Evolutionary conservation across 1,139 yeast species (phyloP).

Genomic region (Kodamaea plutei): DNA sequence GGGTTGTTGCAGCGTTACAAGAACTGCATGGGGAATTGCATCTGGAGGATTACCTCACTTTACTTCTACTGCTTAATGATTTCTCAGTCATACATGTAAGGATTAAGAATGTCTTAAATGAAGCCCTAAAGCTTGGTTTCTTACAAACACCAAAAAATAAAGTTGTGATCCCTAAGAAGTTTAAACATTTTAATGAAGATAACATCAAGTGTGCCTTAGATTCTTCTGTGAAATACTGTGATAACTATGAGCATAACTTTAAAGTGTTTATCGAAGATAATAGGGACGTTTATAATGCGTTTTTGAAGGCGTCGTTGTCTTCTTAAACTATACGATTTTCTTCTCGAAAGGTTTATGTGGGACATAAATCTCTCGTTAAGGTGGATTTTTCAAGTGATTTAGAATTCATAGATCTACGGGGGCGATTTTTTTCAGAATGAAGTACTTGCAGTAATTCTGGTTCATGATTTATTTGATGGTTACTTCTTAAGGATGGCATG

Average conservation of each 20-base stretch:
- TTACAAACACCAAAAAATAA: background rate
- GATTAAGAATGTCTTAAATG: slow-evolving; percentile 26
- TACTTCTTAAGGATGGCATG: too few species aligned
- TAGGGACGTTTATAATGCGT: too few species aligned
- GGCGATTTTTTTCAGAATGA: too few species aligned
- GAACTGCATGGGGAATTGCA: slow-evolving; percentile 12
- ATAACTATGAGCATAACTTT: slow-evolving; percentile 9
- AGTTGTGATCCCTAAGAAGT: slow-evolving; percentile 4
- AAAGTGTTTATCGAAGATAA: background rate
- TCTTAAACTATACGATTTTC: too few species aligned
- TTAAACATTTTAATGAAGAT: slow-evolving; percentile 21
- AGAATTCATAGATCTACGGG: too few species aligned
- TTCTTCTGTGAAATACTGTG: slow-evolving; percentile 23
- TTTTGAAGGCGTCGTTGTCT: too few species aligned
- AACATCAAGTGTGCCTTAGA: slow-evolving; percentile 29
- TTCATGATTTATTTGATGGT: too few species aligned
- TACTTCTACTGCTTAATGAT: slow-evolving; percentile 33
- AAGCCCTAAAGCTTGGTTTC: slow-evolving; percentile 13
- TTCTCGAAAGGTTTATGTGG: too few species aligned
- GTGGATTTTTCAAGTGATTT: too few species aligned
- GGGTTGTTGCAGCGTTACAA: slow-evolving; percentile 15
- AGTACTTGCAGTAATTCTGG: too few species aligned
- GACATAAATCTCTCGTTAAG: too few species aligned
- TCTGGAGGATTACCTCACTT: slow-evolving; percentile 26
- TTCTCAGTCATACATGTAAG: slow-evolving; percentile 28